Percentiles rank a stretch among this genome's conserved stretches.
These are phyloP conservation scores for Clonostachys chloroleuca DNA, from an alignment of 2,329 filamentous ascomycete genomes.

Conservation along the genomic window DNA sequence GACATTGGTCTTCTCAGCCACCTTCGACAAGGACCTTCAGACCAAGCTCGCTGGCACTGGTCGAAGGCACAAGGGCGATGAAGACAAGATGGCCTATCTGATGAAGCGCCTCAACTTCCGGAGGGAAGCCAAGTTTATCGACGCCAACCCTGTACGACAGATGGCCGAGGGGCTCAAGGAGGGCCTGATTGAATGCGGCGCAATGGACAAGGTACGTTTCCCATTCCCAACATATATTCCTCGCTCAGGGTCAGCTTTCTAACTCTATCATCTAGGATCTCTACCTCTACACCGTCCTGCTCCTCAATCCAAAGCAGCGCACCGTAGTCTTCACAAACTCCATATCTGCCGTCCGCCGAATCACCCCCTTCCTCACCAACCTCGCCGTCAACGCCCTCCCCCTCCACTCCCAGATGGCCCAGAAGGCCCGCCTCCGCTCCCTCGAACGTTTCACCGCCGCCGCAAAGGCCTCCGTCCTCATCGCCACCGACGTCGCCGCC, in stretches of 20 bases:
- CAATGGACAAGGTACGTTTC: conserved; percentile 76
- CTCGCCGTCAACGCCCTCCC: conserved; percentile 72
- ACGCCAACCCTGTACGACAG: conserved; percentile 83
- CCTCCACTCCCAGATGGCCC: conserved; percentile 90
- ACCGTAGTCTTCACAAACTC: conserved; percentile 95
- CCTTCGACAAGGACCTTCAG: conserved; percentile 87
- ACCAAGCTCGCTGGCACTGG: conserved; percentile 83
- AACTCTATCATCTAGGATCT: conserved; percentile 57
- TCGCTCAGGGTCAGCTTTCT: background rate
- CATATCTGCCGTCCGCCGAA: conserved; percentile 83
- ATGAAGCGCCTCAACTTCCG: conserved; percentile 86
- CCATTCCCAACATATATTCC: background rate
- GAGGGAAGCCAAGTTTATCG: conserved; percentile 83
- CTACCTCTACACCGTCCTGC: conserved; percentile 82
- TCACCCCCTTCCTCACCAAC: conserved; percentile 79
- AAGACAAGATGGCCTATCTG: conserved; percentile 88
- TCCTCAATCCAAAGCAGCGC: conserved; percentile 76
- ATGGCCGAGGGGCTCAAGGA: conserved; percentile 86
- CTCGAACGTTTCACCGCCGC: conserved; percentile 69
- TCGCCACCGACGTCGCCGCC: conserved; percentile 92
- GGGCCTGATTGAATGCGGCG: conserved; percentile 85
- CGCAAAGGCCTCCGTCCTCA: conserved; percentile 51
- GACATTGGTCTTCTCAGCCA: conserved; percentile 94
- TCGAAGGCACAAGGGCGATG: conserved; percentile 41
- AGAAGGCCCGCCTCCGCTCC: conserved; percentile 91